These are phyloP conservation scores for Microbotryum scabiosae DNA, from an alignment of 1,284 basidiomycete genomes.

Conservation along the genomic window DNA sequence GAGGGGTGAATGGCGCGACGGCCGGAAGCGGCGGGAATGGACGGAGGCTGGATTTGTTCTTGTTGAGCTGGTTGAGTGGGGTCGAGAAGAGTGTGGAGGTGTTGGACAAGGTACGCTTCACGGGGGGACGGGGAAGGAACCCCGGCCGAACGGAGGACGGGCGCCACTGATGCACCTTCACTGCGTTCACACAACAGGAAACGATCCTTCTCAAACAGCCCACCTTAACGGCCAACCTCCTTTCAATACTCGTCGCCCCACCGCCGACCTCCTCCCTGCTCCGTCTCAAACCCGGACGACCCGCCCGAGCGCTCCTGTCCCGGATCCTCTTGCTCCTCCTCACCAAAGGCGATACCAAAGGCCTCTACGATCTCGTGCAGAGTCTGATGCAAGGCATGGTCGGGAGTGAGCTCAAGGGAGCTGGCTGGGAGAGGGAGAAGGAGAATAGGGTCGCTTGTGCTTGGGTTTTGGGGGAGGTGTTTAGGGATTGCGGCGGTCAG, in stretches of 20 bases:
- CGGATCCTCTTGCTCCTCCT: slow-evolving; percentile 73
- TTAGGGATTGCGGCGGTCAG: slow-evolving; percentile 72
- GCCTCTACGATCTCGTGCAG: slow-evolving; percentile 81
- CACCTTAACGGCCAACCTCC: slow-evolving; percentile 9
- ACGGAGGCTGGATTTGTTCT: slow-evolving; percentile 10
- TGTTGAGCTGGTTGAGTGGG: slow-evolving; percentile 20
- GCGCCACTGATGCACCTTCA: neutral
- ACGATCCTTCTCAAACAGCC: slow-evolving; percentile 11
- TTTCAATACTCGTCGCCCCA: slow-evolving; percentile 15
- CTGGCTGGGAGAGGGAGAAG: slow-evolving; percentile 49
- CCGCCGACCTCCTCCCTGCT: neutral
- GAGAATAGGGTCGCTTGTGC: slow-evolving; percentile 54
- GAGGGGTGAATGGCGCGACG: too few species aligned
- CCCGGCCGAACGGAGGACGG: too few species aligned
- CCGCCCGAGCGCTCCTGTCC: slow-evolving; percentile 67
- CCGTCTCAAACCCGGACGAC: slow-evolving; percentile 59
- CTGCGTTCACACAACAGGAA: neutral
- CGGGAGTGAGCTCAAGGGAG: slow-evolving; percentile 47
- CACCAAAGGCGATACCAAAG: slow-evolving; percentile 67
- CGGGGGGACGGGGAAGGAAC: too few species aligned
- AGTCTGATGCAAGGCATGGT: slow-evolving; percentile 46
- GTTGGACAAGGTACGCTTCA: slow-evolving; percentile 7
- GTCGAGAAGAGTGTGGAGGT: slow-evolving; percentile 8
- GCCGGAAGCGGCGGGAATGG: too few species aligned
- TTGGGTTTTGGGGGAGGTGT: slow-evolving; percentile 78